These are phyloP conservation scores for Aspergillus piperis DNA, from an alignment of 2,329 filamentous ascomycete species.

Conservation along the genomic window DNA sequence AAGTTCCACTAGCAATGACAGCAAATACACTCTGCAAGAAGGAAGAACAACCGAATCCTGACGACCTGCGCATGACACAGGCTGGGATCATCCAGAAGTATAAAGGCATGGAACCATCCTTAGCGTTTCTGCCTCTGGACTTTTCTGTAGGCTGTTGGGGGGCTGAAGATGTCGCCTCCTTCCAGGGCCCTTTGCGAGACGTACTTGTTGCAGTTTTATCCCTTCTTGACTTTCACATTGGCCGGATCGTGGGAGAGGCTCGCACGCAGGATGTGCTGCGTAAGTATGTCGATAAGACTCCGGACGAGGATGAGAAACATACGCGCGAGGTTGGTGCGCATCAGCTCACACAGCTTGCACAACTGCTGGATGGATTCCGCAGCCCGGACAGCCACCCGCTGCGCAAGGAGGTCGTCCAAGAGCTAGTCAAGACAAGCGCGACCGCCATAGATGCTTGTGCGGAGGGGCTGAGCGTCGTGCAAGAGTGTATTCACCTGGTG, in stretches of 20 bases:
- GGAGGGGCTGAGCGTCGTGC: constrained; percentile 23
- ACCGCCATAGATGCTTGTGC: constrained; percentile 31
- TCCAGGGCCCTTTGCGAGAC: constrained; percentile 42
- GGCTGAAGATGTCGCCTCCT: constrained; percentile 44
- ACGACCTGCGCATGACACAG: constrained; percentile 34
- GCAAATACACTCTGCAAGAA: constrained; percentile 19
- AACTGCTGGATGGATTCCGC: constrained; percentile 42
- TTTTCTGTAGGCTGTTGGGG: constrained; percentile 51
- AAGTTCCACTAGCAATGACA: constrained; percentile 35
- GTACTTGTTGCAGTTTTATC: constrained; percentile 38
- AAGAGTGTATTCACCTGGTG: constrained; percentile 32
- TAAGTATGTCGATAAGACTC: neutral
- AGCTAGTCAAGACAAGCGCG: constrained; percentile 32
- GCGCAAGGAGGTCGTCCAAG: constrained; percentile 34
- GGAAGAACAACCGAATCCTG: constrained; percentile 18
- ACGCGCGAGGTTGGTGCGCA: constrained; percentile 30
- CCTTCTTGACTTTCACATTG: constrained; percentile 48
- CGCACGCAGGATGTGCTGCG: constrained; percentile 6
- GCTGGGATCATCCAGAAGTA: constrained; percentile 38
- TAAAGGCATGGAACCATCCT: constrained; percentile 41
- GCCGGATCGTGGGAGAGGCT: constrained; percentile 20
- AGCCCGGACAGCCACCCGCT: constrained; percentile 40
- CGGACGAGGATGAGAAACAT: constrained; percentile 19
- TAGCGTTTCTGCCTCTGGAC: constrained; percentile 52
- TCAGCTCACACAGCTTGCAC: constrained; percentile 36